Percentiles rank a stretch among this genome's conserved stretches.
phyloP scores from a whole-genome alignment of 257 asterid species.

The Solanum chmielewskii region DNA sequence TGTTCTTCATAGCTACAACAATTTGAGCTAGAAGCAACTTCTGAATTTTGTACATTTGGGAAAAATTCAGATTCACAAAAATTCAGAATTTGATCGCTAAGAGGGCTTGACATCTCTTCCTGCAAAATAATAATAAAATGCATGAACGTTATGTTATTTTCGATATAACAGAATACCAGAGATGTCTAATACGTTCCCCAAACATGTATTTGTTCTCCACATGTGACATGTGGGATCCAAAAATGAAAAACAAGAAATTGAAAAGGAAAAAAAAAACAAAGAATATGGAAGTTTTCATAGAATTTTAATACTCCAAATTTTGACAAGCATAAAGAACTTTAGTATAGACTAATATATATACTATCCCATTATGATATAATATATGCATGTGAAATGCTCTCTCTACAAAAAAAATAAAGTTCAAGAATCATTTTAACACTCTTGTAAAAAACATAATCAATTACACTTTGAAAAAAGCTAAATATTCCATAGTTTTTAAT shows the following conservation, averaged over 20 bases:
- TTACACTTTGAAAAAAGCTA: conserved; percentile 13
- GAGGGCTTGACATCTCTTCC: conserved; percentile 73
- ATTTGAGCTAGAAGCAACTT: conserved; percentile 70
- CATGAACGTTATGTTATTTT: background rate
- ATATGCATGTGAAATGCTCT: conserved; percentile 24
- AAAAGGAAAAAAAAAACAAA: background rate
- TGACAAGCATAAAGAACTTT: conserved; percentile 31
- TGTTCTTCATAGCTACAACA: conserved; percentile 40
- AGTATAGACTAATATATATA: conserved; percentile 12
- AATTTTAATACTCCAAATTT: conserved; percentile 11
- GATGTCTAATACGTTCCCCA: background rate
- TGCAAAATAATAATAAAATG: conserved; percentile 3
- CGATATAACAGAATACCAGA: background rate
- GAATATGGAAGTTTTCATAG: background rate
- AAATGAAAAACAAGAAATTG: background rate
- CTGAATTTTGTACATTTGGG: conserved; percentile 55
- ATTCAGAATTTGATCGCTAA: conserved; percentile 56
- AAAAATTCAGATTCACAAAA: conserved; percentile 65
- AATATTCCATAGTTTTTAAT: conserved; percentile 14
- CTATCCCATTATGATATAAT: background rate
- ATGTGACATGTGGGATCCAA: background rate
- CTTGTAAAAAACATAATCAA: conserved; percentile 11
- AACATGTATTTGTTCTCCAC: background rate
- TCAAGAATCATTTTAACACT: conserved; percentile 10
- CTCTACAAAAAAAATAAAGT: conserved; percentile 1